phyloP scores from a whole-genome alignment of 1,284 basidiomycete genomes.

The Sporisorium exsertum region DNA sequence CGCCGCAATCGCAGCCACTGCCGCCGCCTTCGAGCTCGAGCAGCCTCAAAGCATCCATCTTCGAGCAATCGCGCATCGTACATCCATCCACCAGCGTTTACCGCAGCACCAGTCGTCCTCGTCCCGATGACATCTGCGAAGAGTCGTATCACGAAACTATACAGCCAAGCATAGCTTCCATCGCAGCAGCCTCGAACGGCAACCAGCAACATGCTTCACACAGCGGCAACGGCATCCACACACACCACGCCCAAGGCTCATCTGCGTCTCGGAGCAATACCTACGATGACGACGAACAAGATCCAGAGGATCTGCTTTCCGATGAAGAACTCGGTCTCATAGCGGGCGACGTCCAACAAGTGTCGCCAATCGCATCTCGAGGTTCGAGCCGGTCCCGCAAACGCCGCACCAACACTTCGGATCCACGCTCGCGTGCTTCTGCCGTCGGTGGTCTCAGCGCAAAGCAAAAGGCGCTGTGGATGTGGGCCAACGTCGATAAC shows the following conservation, averaged over 20 bases:
- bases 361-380: slow-evolving; percentile 9
- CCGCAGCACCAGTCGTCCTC: slow-evolving; percentile 16
- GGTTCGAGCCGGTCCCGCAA: slow-evolving; percentile 21
- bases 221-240: slow-evolving; percentile 1
- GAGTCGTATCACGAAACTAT: slow-evolving; percentile 27
- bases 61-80: slow-evolving; percentile 51
- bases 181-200: slow-evolving; percentile 5
- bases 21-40: slow-evolving; percentile 11
- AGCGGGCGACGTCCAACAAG: slow-evolving; percentile 13
- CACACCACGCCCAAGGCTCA: background rate
- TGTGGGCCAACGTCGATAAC: slow-evolving; percentile 98
- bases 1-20: slow-evolving; percentile 7
- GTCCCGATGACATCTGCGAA: slow-evolving; percentile 35
- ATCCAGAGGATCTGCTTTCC: slow-evolving; percentile 39
- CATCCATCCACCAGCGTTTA: slow-evolving; percentile 44
- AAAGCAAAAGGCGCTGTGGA: slow-evolving; percentile 81
- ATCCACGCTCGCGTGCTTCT: slow-evolving; percentile 34
- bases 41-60: slow-evolving; percentile 47
- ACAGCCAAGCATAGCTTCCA: slow-evolving; percentile 14
- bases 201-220: background rate
- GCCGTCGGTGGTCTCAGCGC: slow-evolving; percentile 40
- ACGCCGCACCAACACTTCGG: slow-evolving; percentile 16
- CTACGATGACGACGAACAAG: slow-evolving; percentile 30
- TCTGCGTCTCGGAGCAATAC: background rate
- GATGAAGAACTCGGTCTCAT: slow-evolving; percentile 46